Percentiles rank a stretch among this genome's conserved stretches.
phyloP scores from a whole-genome alignment of 2,329 filamentous ascomycete genomes.

The Pseudocercospora pini-densiflorae region DNA sequence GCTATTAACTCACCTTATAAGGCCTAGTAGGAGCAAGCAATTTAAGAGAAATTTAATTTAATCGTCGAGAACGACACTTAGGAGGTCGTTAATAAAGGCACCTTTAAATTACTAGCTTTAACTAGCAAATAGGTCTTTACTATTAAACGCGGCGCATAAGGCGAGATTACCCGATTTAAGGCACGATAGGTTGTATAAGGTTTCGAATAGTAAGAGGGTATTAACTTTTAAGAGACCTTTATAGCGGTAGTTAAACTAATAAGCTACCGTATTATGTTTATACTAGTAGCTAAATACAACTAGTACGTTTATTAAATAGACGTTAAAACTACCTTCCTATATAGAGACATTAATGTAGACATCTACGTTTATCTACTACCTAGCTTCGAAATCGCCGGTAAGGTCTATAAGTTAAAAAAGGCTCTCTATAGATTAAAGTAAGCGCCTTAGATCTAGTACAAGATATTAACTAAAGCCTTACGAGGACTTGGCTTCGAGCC shows the following conservation, averaged over 20 bases:
- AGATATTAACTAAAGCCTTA: neutral
- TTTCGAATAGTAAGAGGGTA: slow-evolving; percentile 3
- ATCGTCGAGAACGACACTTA: neutral
- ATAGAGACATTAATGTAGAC: neutral
- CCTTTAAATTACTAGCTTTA: neutral
- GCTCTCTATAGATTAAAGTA: neutral
- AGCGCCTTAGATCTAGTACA: slow-evolving; percentile 12
- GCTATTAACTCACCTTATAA: neutral
- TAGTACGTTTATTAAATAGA: neutral
- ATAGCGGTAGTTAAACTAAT: slow-evolving; percentile 4
- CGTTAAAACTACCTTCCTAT: neutral
- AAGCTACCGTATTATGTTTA: neutral
- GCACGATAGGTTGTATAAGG: slow-evolving; percentile 7
- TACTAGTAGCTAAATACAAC: neutral
- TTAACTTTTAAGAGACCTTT: slow-evolving; percentile 10
- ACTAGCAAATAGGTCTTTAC: neutral
- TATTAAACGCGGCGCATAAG: neutral
- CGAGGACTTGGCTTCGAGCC: neutral
- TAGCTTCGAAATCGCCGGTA: neutral
- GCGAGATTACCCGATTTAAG: slow-evolving; percentile 4
- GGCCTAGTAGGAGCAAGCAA: neutral
- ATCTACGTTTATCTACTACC: neutral
- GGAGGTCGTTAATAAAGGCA: neutral
- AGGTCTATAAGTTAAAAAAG: neutral
- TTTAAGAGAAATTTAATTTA: neutral